These are phyloP conservation scores for Phytopythium kandeliae DNA, from an alignment of 352 stramenopile genomes.

Conservation along the genomic window DNA sequence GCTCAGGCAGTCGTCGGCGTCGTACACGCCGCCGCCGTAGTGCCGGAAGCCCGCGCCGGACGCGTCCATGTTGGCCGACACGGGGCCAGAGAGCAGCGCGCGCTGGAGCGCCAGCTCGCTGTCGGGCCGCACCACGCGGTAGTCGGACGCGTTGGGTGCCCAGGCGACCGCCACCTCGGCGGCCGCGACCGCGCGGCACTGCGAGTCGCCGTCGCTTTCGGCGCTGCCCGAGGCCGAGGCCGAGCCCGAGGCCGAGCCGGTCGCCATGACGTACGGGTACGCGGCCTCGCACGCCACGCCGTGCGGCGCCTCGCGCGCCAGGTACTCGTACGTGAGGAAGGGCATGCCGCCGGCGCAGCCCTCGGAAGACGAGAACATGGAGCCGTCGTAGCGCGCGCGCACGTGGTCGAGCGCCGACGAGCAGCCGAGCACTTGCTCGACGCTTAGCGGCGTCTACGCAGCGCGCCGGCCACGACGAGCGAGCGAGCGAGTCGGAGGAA, in stretches of 20 bases:
- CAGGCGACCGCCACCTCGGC: conserved; percentile 43
- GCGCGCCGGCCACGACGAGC: too few species aligned
- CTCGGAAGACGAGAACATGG: conserved; percentile 75
- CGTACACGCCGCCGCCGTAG: conserved; percentile 83
- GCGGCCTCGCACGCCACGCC: conserved; percentile 62
- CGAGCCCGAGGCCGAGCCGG: conserved; percentile 9
- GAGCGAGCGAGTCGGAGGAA: too few species aligned
- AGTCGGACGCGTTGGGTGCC: conserved; percentile 38
- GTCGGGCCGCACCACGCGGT: conserved; percentile 41
- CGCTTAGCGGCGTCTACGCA: conserved; percentile 53
- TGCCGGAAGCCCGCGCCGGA: conserved; percentile 73
- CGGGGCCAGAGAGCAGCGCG: conserved; percentile 55
- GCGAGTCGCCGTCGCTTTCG: conserved; percentile 26
- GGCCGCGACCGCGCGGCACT: conserved; percentile 23
- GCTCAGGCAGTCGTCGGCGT: conserved; percentile 66
- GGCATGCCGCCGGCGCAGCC: conserved; percentile 87
- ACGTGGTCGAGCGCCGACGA: conserved; percentile 68
- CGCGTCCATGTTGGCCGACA: conserved; percentile 77
- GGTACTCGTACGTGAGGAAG: conserved; percentile 88
- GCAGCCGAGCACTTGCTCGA: conserved; percentile 83
- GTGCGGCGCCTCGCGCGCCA: conserved; percentile 46
- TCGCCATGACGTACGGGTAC: conserved; percentile 83
- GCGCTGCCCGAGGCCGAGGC: conserved; percentile 5
- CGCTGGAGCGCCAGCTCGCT: conserved; percentile 56
- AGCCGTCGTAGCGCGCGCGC: conserved; percentile 53